Evolutionary conservation across 176 grass and related monocot genomes (phyloP).

Genomic region (Phoenix dactylifera): DNA sequence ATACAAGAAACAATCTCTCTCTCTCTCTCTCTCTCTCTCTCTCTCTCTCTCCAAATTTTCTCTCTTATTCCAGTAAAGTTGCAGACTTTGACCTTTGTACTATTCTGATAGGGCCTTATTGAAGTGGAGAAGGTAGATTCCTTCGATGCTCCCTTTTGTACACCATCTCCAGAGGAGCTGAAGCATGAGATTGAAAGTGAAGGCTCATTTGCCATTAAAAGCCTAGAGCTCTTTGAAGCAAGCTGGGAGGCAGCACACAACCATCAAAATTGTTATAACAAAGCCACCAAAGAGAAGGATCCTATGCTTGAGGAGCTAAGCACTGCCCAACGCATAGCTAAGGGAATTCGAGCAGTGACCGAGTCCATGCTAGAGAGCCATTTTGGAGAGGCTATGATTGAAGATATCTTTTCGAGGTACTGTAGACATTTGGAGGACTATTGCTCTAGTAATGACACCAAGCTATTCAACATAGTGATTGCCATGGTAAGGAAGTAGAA

Average conservation of each 20-base stretch:
- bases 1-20: no score
- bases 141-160: conserved; percentile 45
- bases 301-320: neutral
- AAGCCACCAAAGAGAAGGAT: no score
- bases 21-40: no score
- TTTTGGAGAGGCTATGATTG: conserved; percentile 34
- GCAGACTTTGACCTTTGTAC: no score
- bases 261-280: neutral
- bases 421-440: conserved; percentile 21
- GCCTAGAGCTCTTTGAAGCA: conserved; percentile 30
- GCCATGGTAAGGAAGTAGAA: conserved; percentile 25
- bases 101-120: conserved; percentile 20
- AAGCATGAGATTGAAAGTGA: conserved; percentile 20
- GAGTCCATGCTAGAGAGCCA: conserved; percentile 47
- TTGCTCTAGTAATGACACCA: conserved; percentile 19
- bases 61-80: no score
- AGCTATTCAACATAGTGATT: conserved; percentile 45
- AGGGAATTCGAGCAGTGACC: conserved; percentile 20
- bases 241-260: conserved; percentile 10
- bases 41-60: no score
- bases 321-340: conserved; percentile 12
- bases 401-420: conserved; percentile 36
- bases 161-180: conserved; percentile 39
- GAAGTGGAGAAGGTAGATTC: conserved; percentile 30
- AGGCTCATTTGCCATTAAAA: conserved; percentile 38